Evolutionary conservation across 306 rosid genomes (phyloP), one percentile per base, ranked within the genome.

Genomic region (Corylus heterophylla): DNA sequence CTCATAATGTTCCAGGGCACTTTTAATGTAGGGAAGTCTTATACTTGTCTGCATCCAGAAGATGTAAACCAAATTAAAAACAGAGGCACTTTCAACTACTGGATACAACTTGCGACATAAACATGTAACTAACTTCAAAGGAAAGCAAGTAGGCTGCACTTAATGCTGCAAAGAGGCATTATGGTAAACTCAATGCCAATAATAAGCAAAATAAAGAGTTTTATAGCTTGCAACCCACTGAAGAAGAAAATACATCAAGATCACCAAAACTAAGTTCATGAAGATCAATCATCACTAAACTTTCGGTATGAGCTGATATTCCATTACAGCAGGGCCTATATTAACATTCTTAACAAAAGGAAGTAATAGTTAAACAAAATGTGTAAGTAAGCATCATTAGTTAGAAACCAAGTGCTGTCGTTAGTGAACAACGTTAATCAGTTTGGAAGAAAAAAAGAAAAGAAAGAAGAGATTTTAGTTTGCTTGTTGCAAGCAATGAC

Each of bases 21-120:
- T 87, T 85, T 83, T 90, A 63, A 95, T 91, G 86, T 78, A 91
- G 59, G 98, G 99, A 79, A 93, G 82, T 86, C 98, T 85, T 73
- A 95, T 91, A 82, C 89, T 83, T 67, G 98, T 91, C 99, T 93
- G 96, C 93, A 90, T 44, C 78, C 79, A 58, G 70, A 84, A 82
- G 75, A 85, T 67, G 66, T 54, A 27, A 70, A 54, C 69, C 25
- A 76, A 79, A 72, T 85, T 68, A 75, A 79, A 52, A 44, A 67
- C 76, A 78, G 76, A 84, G 44, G 74, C 73, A 63, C 61, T 73
- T 73, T 50, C 20, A 71, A 58, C 72, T 18, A 44, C 29, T 4
- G 18, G 27, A 67, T 68, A 68, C 13, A 20, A 18, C 72, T 68
- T 68, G 72, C 42, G 7, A 9, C 50, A 31, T 18, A 7, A 68